Conservation (phyloP, 352 stramenopile species). For the Globisporangium irregulare region DNA sequence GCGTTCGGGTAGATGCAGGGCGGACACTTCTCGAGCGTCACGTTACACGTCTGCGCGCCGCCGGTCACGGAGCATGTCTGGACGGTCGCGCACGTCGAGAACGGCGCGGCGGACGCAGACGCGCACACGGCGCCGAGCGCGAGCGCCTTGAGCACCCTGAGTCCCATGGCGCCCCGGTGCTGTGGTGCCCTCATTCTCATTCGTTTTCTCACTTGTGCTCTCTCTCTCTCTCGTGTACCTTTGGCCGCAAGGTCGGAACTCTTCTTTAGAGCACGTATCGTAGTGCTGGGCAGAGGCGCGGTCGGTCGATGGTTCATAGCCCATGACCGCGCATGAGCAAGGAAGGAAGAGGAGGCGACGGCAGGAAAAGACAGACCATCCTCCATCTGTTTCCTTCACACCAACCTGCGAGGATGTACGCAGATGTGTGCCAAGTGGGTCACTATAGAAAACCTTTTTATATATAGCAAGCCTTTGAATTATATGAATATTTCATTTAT, state of each 20-base stretch:
- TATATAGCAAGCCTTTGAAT: not conserved
- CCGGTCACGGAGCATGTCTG: slow-evolving; percentile 11
- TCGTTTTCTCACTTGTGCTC: not conserved
- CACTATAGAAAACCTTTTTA: not conserved
- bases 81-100: slow-evolving; percentile 10
- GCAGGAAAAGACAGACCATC: slow-evolving; percentile 2
- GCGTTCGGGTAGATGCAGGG: slow-evolving; percentile 61
- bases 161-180: not conserved
- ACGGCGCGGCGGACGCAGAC: not conserved
- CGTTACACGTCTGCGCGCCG: slow-evolving; percentile 7
- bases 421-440: not conserved
- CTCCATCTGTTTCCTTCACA: slow-evolving; percentile 3
- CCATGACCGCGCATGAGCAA: not conserved
- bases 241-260: slow-evolving; percentile 3
- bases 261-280: not conserved
- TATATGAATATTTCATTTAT: not conserved
- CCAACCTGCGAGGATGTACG: not conserved
- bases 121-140: not conserved
- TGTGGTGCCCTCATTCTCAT: not conserved
- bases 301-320: not conserved
- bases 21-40: slow-evolving; percentile 30
- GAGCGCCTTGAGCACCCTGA: slow-evolving; percentile 1
- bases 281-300: not conserved
- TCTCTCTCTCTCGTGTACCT: not conserved
- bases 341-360: not conserved